Percentiles rank a stretch among this genome's conserved stretches.
phyloP scores from a whole-genome alignment of 2,329 filamentous ascomycete genomes.

The Fusarium udum region DNA sequence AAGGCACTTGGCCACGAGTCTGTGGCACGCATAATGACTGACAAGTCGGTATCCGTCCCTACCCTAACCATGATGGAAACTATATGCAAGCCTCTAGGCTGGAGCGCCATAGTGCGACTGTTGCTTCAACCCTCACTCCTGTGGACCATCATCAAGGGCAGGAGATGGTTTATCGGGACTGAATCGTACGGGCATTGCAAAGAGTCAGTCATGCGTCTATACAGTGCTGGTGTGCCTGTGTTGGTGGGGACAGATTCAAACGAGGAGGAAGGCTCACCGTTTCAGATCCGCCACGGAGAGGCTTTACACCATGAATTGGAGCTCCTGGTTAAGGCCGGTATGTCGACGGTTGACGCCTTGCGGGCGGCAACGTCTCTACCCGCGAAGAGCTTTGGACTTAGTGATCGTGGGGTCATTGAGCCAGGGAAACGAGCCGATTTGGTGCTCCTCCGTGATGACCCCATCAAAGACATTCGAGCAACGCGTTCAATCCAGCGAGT shows the following conservation, averaged over 20 bases:
- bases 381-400: neutral
- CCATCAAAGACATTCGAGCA: neutral
- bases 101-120: neutral
- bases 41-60: neutral
- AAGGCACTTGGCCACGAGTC: neutral
- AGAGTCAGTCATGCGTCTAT: neutral
- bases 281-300: neutral
- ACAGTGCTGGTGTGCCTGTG: neutral
- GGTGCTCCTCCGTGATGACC: neutral
- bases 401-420: neutral
- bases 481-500: neutral
- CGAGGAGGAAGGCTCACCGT: neutral
- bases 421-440: neutral
- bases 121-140: neutral
- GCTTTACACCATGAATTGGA: neutral
- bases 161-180: neutral
- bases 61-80: neutral
- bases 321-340: neutral
- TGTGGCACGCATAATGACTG: neutral
- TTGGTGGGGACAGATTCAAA: neutral
- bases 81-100: neutral
- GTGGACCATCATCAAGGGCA: neutral
- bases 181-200: neutral
- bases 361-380: neutral
- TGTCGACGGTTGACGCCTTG: neutral